A percentile compares a stretch with the other conserved stretches of the same genome.
phyloP scores from a whole-genome alignment of 495 filamentous ascomycete genomes.

The Alectoria sarmentosa region DNA sequence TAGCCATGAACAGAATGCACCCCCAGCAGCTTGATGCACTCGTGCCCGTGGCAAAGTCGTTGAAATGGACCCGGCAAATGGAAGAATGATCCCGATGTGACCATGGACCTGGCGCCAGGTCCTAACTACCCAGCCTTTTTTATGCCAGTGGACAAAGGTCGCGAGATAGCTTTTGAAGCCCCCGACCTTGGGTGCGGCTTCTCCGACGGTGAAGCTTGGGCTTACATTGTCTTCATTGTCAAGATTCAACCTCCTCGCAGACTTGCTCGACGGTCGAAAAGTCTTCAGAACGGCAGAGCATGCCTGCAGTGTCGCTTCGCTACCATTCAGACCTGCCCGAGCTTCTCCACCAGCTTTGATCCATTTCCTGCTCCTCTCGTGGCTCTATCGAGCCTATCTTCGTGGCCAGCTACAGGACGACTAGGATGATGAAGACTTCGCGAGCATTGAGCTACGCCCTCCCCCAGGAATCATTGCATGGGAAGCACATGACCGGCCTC shows the following conservation, averaged over 20 bases:
- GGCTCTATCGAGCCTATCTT: background rate
- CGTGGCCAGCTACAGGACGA: background rate
- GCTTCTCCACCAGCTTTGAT: background rate
- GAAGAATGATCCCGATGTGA: background rate
- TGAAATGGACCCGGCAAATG: background rate
- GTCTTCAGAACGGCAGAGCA: background rate
- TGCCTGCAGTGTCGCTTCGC: background rate
- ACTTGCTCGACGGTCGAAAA: background rate
- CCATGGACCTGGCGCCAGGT: background rate
- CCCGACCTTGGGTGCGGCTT: background rate
- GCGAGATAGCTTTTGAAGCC: background rate
- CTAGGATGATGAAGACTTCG: background rate
- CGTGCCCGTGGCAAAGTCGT: background rate
- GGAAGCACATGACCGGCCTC: background rate
- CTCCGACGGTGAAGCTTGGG: background rate
- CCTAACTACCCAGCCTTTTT: background rate
- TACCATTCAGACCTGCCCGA: background rate
- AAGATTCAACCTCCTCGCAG: background rate
- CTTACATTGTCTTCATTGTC: background rate
- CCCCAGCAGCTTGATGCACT: background rate
- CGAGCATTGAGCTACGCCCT: background rate
- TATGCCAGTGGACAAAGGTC: background rate
- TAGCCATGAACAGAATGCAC: background rate
- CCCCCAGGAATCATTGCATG: background rate
- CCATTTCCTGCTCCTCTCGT: background rate